Conservation (phyloP, 805 yeast species). For the Pichia paraexigua region DNA sequence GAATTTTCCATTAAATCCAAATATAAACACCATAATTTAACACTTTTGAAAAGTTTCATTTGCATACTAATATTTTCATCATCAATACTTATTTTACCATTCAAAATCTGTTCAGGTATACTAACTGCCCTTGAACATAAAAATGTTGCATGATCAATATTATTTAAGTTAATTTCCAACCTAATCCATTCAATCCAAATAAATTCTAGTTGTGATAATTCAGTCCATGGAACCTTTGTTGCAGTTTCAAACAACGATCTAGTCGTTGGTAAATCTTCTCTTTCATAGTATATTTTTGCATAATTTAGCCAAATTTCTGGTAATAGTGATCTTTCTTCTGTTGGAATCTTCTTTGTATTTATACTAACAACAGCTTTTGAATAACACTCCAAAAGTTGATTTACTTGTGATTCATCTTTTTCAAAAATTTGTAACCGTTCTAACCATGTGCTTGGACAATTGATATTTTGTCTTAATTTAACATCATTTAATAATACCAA, state of each 20-base stretch:
- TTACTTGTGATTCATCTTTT: slow-evolving; percentile 25
- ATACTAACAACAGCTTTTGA: slow-evolving; percentile 59
- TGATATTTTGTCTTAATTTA: slow-evolving; percentile 49
- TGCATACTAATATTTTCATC: slow-evolving; percentile 47
- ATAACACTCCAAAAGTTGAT: slow-evolving; percentile 46
- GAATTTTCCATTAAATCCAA: slow-evolving; percentile 60
- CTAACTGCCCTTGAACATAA: slow-evolving; percentile 30
- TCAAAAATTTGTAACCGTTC: slow-evolving; percentile 44
- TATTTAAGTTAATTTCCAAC: slow-evolving; percentile 43
- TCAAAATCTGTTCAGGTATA: slow-evolving; percentile 14
- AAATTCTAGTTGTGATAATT: slow-evolving; percentile 55
- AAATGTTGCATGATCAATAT: slow-evolving; percentile 33
- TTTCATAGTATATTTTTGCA: slow-evolving; percentile 53
- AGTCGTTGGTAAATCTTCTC: slow-evolving; percentile 50
- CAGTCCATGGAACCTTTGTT: slow-evolving; percentile 58
- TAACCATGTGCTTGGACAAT: slow-evolving; percentile 64
- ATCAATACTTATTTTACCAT: slow-evolving; percentile 21
- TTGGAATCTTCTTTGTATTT: slow-evolving; percentile 46
- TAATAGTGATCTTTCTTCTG: slow-evolving; percentile 30
- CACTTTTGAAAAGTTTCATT: slow-evolving; percentile 49
- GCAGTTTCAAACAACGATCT: slow-evolving; percentile 57
- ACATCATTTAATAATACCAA: slow-evolving; percentile 59
- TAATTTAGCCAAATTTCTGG: slow-evolving; percentile 64
- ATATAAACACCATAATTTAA: slow-evolving; percentile 64
- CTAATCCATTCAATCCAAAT: slow-evolving; percentile 76